Evolutionary conservation across 495 filamentous ascomycete species (phyloP), one percentile per base, ranked within the genome.

Genomic region (Pyrenopolyporus hunteri): DNA sequence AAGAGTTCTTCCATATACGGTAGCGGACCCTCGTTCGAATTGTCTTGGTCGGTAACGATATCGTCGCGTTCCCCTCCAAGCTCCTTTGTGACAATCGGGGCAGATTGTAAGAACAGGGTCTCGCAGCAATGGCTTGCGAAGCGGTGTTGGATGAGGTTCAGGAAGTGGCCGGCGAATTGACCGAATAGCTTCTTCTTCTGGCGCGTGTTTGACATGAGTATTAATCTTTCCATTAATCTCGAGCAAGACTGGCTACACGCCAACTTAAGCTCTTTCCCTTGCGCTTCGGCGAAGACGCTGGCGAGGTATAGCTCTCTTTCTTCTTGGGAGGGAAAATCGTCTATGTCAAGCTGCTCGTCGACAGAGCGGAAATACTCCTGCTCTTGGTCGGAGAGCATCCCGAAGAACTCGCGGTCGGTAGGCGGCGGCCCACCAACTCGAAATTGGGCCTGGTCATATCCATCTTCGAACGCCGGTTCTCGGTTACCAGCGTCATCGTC

Each of bases 111-210:
- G 67, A 98, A 97, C 7, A 98, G 80, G 11, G 89, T 92, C 76
- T 98, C 94, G 73, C 93, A 97, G 70, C 93, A 98, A 75, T 98
- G 94, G 47, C 90, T 91, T 3, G 94, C 94, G 69, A 98, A 98
- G 22, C 93, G 88, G 73, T 98, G 94, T 67, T 94, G 92, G 17
- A 97, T 84, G 23, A 97, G 81, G 66, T 90, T 85, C 46, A 96
- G 72, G 74, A 97, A 97, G 67, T 98, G 88, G n/a, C 89, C 88
- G 35, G 80, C 83, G 69, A 98, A 97, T 40, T 88, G 89, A 52
- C 81, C 81, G 71, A 96, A 97, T 20, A 98, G 72, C 39, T 78
- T 80, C 76, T 96, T 96, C 61, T 97, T 85, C 74, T 98, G 95
- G 25, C 75, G 76, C 37, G 87, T 81, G 44, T 86, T 87, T 28